Evolutionary conservation across 495 filamentous ascomycete genomes (phyloP).

Genomic region (Penicillium subrubescens): DNA sequence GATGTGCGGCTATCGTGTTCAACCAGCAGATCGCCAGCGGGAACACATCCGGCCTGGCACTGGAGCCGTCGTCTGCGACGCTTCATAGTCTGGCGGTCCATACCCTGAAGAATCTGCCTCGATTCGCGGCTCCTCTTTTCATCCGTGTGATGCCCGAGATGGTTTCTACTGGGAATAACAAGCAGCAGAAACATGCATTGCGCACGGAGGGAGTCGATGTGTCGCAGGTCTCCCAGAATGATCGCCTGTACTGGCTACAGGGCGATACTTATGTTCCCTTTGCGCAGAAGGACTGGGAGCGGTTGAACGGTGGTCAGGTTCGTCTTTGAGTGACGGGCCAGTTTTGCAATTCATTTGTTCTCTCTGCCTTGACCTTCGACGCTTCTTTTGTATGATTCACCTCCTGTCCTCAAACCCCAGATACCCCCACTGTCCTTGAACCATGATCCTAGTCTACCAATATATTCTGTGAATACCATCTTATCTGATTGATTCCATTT

Average conservation of each 20-base stretch:
- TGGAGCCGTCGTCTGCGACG: slow-evolving; percentile 40
- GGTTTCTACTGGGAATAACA: slow-evolving; percentile 80
- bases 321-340: slow-evolving; percentile 62
- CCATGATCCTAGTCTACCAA: neutral
- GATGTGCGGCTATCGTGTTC: slow-evolving; percentile 73
- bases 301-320: slow-evolving; percentile 65
- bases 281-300: slow-evolving; percentile 64
- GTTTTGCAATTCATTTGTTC: no score
- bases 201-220: slow-evolving; percentile 76
- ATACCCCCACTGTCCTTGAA: slow-evolving; percentile 15
- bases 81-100: slow-evolving; percentile 64
- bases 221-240: slow-evolving; percentile 50
- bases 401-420: neutral
- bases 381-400: neutral
- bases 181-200: slow-evolving; percentile 76
- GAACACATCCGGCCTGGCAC: slow-evolving; percentile 20
- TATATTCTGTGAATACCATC: neutral
- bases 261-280: slow-evolving; percentile 70
- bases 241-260: slow-evolving; percentile 71
- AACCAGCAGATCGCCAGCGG: slow-evolving; percentile 44
- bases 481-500: neutral
- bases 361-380: neutral
- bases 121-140: slow-evolving; percentile 79
- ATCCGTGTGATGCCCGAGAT: slow-evolving; percentile 64
- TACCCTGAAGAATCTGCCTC: slow-evolving; percentile 60